Conservation (phyloP, 805 yeast genomes). For the Pichia deserticola region DNA sequence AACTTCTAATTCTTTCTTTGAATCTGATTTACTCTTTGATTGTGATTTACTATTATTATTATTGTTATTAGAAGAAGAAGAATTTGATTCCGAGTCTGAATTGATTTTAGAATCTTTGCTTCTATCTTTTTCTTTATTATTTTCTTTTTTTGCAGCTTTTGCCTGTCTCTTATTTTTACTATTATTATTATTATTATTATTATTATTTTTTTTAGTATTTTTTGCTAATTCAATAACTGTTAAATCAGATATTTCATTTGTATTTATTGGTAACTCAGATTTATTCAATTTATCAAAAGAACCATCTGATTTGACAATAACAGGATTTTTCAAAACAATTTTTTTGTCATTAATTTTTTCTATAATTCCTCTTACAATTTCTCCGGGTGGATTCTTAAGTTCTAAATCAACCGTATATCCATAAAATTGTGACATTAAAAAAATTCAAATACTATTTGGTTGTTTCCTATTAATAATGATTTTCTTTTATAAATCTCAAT, state of each 20-base stretch:
- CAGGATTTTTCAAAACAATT: slow-evolving; percentile 27
- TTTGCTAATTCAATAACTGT: slow-evolving; percentile 49
- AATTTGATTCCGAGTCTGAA: background rate
- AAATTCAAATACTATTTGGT: too few relatives aligned
- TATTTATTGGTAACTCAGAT: slow-evolving; percentile 22
- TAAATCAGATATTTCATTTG: slow-evolving; percentile 42
- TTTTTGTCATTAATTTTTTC: slow-evolving; percentile 17
- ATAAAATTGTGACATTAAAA: slow-evolving; percentile 32
- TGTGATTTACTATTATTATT: too few relatives aligned
- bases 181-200: slow-evolving; percentile 5
- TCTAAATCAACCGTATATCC: slow-evolving; percentile 41
- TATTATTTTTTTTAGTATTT: background rate
- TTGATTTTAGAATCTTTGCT: background rate
- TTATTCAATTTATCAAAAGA: slow-evolving; percentile 13
- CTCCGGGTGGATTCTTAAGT: slow-evolving; percentile 31
- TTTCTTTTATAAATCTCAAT: too few relatives aligned
- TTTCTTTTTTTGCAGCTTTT: slow-evolving; percentile 9
- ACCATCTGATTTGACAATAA: slow-evolving; percentile 21
- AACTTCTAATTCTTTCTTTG: slow-evolving; percentile 3
- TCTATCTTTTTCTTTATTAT: background rate
- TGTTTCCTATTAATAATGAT: too few relatives aligned
- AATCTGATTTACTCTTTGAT: background rate
- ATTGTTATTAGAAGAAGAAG: background rate
- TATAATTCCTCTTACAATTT: slow-evolving; percentile 21
- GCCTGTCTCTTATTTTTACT: slow-evolving; percentile 18